Base-by-base conservation (phyloP, 768 basidiomycete species). In the Roridomyces roridus region DNA sequence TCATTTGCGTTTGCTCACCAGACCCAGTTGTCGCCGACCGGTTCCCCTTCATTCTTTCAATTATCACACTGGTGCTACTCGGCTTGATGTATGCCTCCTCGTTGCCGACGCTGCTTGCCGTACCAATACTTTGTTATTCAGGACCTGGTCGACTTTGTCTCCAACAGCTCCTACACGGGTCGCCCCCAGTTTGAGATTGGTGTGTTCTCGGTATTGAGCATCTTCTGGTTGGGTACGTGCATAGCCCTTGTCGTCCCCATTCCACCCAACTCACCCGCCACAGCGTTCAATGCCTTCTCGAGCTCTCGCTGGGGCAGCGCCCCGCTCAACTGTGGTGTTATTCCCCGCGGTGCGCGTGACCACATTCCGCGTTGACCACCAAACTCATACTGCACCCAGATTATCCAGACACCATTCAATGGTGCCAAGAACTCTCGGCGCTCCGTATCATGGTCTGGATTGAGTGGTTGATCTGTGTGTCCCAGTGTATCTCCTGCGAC, bases 371-470 rank as follows among this genome's bases (percentile, higher is more conserved):
- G 14, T 12, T 39, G 20, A 9, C 37, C 7, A 24, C 18, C 21
- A 42, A n/a, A 11, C 34, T 42, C 42, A 39, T 41, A 26, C 21
- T 54, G 23, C n/a, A 24, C 9, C 44, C 34, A n/a, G 78, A 76
- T 25, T 81, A 74, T 60, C 43, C 73, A 15, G 80, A 80, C 36
- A 76, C 77, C 46, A 71, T 76, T 11, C 59, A 65, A 12, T 87
- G 85, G 85, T 87, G 85, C 66, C 75, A 73, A 34, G 75, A 82
- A 52, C 67, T 85, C 10, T 80, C 84, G 57, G 82, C 77, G 12
- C 77, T 86, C 52, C 84, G 84, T 60, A 72, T 79, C 21, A 75
- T 86, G 61, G 78, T 85, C 34, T 87, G 85, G 85, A 70, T 85
- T 40, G 79, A 83, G 66, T 85, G 83, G 72, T 37, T 81, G 24